These are phyloP conservation scores for Exophiala sp. DNA, from an alignment of 2,329 filamentous ascomycete species.

Conservation along the genomic window DNA sequence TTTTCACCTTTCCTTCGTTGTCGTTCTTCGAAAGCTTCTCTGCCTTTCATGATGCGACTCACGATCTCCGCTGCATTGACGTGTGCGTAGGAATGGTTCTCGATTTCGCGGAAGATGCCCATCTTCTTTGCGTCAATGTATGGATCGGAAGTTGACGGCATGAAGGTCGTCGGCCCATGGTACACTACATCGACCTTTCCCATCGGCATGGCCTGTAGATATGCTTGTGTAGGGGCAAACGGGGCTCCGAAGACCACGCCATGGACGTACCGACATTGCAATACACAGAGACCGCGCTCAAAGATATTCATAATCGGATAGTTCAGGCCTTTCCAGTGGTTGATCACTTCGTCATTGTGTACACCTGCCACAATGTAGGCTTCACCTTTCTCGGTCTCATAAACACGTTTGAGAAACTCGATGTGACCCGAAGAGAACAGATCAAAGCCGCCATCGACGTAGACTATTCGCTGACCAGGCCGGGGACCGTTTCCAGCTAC, in stretches of 20 bases:
- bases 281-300: constrained; percentile 88
- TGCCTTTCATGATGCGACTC: constrained; percentile 78
- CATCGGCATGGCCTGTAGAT: constrained; percentile 71
- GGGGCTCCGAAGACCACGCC: constrained; percentile 86
- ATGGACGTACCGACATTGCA: constrained; percentile 94
- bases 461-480: constrained; percentile 80
- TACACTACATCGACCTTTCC: constrained; percentile 78
- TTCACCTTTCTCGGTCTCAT: constrained; percentile 59
- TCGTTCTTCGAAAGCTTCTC: constrained; percentile 83
- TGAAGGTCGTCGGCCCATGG: constrained; percentile 92
- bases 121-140: constrained; percentile 77
- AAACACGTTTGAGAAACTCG: constrained; percentile 80
- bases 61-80: constrained; percentile 95
- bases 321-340: constrained; percentile 94
- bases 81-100: constrained; percentile 71
- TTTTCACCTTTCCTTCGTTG: constrained; percentile 90
- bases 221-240: constrained; percentile 76
- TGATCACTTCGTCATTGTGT: constrained; percentile 93
- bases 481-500: constrained; percentile 68
- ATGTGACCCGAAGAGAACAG: constrained; percentile 97
- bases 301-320: constrained; percentile 99
- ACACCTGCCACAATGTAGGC: constrained; percentile 89
- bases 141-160: constrained; percentile 71
- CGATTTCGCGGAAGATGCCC: constrained; percentile 79
- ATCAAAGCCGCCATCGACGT: constrained; percentile 95